Base-by-base conservation (phyloP, 306 rosid species). In the Glycine soja region DNA sequence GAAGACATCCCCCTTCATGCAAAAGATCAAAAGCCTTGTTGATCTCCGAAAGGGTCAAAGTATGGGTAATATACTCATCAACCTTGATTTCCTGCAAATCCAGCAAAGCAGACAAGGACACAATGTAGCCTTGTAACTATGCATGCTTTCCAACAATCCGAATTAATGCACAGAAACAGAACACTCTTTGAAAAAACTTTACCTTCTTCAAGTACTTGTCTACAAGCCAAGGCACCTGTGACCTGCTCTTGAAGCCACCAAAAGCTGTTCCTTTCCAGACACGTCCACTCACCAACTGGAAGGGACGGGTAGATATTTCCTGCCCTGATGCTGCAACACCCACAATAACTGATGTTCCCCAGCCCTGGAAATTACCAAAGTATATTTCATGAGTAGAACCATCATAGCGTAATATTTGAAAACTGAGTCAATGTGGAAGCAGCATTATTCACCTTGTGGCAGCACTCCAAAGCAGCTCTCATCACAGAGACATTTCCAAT, bases 191-290 rank as follows among this genome's bases (percentile, higher is more conserved):
- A 58, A 81, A 72, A 76, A 5, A 54, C 14, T 62, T 36, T 87
- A 94, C 98, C 98, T 94, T 94, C 88, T 92, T 94, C 90, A 92
- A 30, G 90, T 94, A 94, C 91, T 92, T 94, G 5, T 94, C 97
- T 4, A 94, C 98, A 66, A 94, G 98, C 97, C 94, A 92, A 71
- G 98, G 98, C 84, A 92, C 98, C 82, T 94, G 98, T 32, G 98
- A 92, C 80, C 98, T 96, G 75, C 98, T 94, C 90, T 94, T 94
- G 81, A 94, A 92, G 74, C 97, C 98, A 76, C 98, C 98, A 72
- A 94, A 94, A 80, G 97, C 97, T 10, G 98, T 94, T 88, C 98
- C 98, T 80, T 94, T 92, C 98, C 98, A 92, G 72, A 92, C 97
- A 57, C 98, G 97, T 57, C 98, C 98, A 5, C 91, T 88, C 85